Evolutionary conservation across 1,284 basidiomycete genomes (phyloP), one percentile per base, ranked within the genome.

Genomic region (Trametes polyzona): DNA sequence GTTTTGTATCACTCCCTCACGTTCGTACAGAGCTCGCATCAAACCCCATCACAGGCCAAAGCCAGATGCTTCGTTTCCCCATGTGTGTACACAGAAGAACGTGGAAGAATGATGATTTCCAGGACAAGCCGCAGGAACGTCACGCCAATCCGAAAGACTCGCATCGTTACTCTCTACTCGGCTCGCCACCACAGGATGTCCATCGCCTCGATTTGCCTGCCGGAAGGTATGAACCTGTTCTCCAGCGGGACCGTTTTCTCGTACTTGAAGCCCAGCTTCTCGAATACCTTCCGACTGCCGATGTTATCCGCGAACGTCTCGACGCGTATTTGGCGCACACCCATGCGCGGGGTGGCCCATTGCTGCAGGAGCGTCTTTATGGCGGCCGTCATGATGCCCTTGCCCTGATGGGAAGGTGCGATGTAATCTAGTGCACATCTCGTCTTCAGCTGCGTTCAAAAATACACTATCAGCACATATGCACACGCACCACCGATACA

Each of bases 301-400:
- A 69, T 61, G 69, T 90, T 90, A 7, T 76, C 83, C 4, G 67
- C 64, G 47, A 81, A 81, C 10, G 78, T 73, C 16, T 76, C 74
- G 0, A 71, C 79, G 16, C 74, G 71, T 57, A 88, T 76, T 19
- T 68, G 66, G 24, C 75, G 76, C 6, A 78, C 75, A 1, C 77
- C 77, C 84, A 89, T 87, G 52, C 82, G 72, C 8, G 83, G 83
- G 17, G 84, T 73, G 23, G 74, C 81, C 86, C 87, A 89, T 16
- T 76, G 66, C 19, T 74, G 65, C 30, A 89, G 58, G 27, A 90
- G 52, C 3, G 77, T 78, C 11, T 69, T 67, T 27, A 89, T 64
- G 0, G 78, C 85, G 19, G 81, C 82, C 30, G 79, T 79, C 87
- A 90, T 89, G 61, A 89, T 88, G 0, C 87, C 87, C 60, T 74